Conservation (phyloP, 2,329 filamentous ascomycete genomes). For the Daldinia sp. region DNA sequence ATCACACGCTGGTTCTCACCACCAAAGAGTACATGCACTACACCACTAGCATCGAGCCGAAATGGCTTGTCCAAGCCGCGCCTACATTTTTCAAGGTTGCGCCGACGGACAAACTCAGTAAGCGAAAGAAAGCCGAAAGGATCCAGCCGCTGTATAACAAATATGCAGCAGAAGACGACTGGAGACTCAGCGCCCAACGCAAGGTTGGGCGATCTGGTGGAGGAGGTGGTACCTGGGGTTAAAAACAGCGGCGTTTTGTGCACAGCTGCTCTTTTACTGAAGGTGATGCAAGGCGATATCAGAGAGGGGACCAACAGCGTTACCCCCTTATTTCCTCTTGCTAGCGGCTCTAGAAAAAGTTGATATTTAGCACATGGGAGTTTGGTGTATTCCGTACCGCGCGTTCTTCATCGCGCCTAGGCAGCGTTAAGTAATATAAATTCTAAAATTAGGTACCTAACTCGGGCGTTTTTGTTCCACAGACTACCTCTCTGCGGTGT, state of each 20-base stretch:
- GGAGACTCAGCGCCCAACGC: constrained; percentile 88
- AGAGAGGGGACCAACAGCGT: not conserved
- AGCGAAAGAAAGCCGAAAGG: constrained; percentile 90
- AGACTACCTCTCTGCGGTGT: not conserved
- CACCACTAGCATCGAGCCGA: constrained; percentile 92
- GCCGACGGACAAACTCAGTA: constrained; percentile 83
- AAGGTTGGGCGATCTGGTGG: constrained; percentile 84
- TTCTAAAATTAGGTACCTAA: not conserved
- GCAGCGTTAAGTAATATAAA: not conserved
- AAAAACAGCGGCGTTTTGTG: constrained; percentile 28
- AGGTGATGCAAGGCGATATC: not conserved
- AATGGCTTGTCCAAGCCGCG: constrained; percentile 93
- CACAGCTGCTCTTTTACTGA: not conserved
- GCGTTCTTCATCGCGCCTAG: not conserved
- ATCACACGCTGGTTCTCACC: constrained; percentile 88
- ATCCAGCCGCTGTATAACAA: constrained; percentile 96
- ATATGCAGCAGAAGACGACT: constrained; percentile 92
- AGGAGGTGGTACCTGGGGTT: constrained; percentile 92
- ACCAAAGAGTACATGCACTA: constrained; percentile 99
- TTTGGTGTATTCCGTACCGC: not conserved
- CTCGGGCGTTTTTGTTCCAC: not conserved
- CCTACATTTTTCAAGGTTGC: constrained; percentile 99
- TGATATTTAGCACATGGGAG: not conserved
- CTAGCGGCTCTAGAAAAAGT: not conserved
- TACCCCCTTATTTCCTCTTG: not conserved